phyloP scores from a whole-genome alignment of 805 yeast genomes.

The Myxozyma melibiosi region DNA sequence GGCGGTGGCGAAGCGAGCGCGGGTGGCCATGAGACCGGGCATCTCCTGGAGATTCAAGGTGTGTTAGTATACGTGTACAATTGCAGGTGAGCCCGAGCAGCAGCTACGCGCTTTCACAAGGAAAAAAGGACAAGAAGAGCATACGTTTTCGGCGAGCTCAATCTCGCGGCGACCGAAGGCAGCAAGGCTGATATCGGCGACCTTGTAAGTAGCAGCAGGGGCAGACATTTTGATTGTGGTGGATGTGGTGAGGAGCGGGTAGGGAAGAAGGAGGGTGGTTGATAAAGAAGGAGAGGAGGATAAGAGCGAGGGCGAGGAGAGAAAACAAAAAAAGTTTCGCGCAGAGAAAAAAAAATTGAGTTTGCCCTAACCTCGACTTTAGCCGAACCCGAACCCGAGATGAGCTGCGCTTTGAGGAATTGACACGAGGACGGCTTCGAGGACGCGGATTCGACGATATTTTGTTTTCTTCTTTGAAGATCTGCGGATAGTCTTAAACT shows the following conservation, averaged over 20 bases:
- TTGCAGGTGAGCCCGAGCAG: too few species aligned
- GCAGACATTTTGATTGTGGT: conserved; percentile 21
- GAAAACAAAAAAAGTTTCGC: not conserved
- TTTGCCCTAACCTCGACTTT: not conserved
- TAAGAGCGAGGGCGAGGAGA: not conserved
- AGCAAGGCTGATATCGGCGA: conserved; percentile 96
- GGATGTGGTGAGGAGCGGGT: not conserved
- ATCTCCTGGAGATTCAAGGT: conserved; percentile 31
- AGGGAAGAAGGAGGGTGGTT: not conserved
- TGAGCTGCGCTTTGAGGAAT: not conserved
- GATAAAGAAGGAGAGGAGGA: not conserved
- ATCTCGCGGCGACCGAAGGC: conserved; percentile 99
- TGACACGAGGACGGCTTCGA: too few species aligned
- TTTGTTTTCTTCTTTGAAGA: too few species aligned
- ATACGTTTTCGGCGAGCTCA: conserved; percentile 97
- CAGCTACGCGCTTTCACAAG: too few species aligned
- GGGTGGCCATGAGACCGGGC: conserved; percentile 87
- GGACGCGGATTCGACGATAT: too few species aligned
- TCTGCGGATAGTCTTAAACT: too few species aligned
- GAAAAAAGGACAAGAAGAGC: not conserved
- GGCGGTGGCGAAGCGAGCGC: conserved; percentile 83
- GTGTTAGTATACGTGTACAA: not conserved
- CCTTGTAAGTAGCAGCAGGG: conserved; percentile 60
- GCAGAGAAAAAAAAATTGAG: conserved; percentile 2
- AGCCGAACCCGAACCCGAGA: conserved; percentile 18